Percentiles rank a stretch among this genome's conserved stretches.
Evolutionary conservation across 768 basidiomycete genomes (phyloP).

Genomic region (Hypholoma sublateritium): DNA sequence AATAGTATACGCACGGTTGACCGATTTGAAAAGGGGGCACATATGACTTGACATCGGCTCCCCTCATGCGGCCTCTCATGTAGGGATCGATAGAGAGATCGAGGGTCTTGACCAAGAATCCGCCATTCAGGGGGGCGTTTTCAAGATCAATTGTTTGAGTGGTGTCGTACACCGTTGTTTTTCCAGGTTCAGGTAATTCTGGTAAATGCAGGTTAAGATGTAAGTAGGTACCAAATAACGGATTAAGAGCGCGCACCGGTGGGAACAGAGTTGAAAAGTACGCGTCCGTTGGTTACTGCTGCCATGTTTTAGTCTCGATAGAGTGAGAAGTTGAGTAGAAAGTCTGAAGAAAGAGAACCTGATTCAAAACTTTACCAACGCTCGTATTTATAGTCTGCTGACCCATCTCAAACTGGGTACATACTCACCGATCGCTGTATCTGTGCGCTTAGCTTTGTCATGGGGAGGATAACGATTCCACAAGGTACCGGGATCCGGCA

Average conservation of each 20-base stretch:
- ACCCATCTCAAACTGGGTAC: neutral
- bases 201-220: neutral
- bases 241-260: constrained; percentile 7
- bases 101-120: constrained; percentile 49
- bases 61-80: constrained; percentile 39
- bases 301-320: constrained; percentile 20
- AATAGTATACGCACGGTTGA: constrained; percentile 29
- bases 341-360: neutral
- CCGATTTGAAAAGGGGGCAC: constrained; percentile 29
- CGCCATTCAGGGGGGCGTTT: constrained; percentile 42
- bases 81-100: constrained; percentile 38
- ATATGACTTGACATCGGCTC: constrained; percentile 23
- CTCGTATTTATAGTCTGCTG: neutral
- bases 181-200: constrained; percentile 6
- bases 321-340: neutral
- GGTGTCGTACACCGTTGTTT: constrained; percentile 24
- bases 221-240: neutral
- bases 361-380: neutral
- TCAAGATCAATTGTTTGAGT: constrained; percentile 50
- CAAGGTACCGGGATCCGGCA: too few relatives aligned
- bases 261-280: constrained; percentile 29
- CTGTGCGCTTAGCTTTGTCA: too few relatives aligned
- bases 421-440: too few relatives aligned
- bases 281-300: constrained; percentile 32
- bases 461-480: too few relatives aligned